phyloP scores from a whole-genome alignment of 495 filamentous ascomycete species.

The Niebla homalea region DNA sequence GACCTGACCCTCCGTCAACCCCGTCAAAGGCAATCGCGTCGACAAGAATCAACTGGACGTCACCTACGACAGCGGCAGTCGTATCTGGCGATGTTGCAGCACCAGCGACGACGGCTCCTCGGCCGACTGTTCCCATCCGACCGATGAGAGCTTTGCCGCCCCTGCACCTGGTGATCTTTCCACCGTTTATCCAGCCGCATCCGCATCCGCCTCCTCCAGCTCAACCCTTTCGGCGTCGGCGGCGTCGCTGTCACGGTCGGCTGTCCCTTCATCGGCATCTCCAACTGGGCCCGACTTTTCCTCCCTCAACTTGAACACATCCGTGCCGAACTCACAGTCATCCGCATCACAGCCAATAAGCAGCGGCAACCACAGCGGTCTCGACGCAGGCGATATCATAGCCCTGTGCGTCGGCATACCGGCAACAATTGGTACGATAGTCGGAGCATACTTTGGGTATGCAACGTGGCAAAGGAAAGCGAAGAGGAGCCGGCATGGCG shows the following conservation, averaged over 20 bases:
- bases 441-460: slow-evolving; percentile 1
- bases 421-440: slow-evolving; percentile 1
- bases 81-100: slow-evolving; percentile 8
- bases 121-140: slow-evolving; percentile 6
- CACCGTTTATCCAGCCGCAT: slow-evolving; percentile 1
- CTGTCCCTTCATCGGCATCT: background rate
- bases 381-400: background rate
- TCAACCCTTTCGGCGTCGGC: background rate
- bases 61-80: background rate
- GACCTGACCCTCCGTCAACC: background rate
- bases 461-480: background rate
- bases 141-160: slow-evolving; percentile 6
- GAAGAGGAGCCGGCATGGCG: background rate
- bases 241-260: background rate
- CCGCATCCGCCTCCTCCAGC: background rate
- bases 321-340: background rate
- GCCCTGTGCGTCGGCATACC: background rate
- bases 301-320: background rate
- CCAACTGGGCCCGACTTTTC: too few relatives aligned
- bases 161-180: slow-evolving; percentile 6
- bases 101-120: background rate
- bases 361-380: background rate
- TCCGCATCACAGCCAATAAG: background rate
- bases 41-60: slow-evolving; percentile 2
- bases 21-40: slow-evolving; percentile 6